These are phyloP conservation scores for Penicillium sp. DNA, from an alignment of 2,329 filamentous ascomycete genomes.

Conservation along the genomic window DNA sequence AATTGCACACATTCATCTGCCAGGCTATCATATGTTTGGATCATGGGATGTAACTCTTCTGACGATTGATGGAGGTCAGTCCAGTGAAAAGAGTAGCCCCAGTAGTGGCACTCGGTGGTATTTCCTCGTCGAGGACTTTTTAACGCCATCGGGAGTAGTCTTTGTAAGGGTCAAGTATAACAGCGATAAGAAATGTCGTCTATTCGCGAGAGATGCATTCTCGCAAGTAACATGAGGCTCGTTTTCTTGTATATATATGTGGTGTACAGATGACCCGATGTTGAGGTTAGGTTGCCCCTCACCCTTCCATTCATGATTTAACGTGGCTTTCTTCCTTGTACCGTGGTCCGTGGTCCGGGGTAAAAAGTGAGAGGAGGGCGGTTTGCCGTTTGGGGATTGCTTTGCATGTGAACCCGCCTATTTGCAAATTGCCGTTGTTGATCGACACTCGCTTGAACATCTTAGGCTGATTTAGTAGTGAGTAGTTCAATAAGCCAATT, in stretches of 20 bases:
- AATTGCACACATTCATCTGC: slow-evolving; percentile 69
- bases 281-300: slow-evolving; percentile 8
- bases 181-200: background rate
- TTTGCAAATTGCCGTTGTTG: background rate
- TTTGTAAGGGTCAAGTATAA: background rate
- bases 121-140: slow-evolving; percentile 23
- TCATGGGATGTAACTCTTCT: slow-evolving; percentile 65
- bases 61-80: slow-evolving; percentile 67
- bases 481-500: background rate
- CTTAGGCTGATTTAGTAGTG: background rate
- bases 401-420: slow-evolving; percentile 27
- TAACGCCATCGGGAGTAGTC: slow-evolving; percentile 20
- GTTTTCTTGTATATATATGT: slow-evolving; percentile 3
- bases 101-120: slow-evolving; percentile 46
- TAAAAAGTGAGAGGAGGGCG: slow-evolving; percentile 20
- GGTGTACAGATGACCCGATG: slow-evolving; percentile 4
- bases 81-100: slow-evolving; percentile 74
- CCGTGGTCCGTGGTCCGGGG: slow-evolving; percentile 33
- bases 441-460: slow-evolving; percentile 21
- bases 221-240: slow-evolving; percentile 1
- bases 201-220: background rate
- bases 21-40: slow-evolving; percentile 71
- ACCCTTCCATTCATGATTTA: slow-evolving; percentile 2
- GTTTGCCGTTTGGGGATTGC: background rate
- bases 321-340: slow-evolving; percentile 13